These are phyloP conservation scores for Exophiala mesophila DNA, from an alignment of 2,329 filamentous ascomycete species.

Conservation along the genomic window DNA sequence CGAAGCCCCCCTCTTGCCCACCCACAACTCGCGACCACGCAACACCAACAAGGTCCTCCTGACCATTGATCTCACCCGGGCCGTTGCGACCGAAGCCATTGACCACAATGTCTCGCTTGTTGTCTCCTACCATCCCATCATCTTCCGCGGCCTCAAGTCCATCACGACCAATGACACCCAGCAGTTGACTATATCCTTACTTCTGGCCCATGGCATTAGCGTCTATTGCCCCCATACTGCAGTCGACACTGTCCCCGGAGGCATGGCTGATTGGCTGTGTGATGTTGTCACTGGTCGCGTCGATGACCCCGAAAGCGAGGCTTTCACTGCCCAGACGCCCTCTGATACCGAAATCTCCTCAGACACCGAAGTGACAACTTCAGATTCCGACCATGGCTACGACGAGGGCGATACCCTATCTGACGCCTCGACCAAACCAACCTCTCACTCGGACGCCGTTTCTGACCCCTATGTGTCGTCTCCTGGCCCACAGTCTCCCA, in stretches of 20 bases:
- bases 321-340: conserved; percentile 5
- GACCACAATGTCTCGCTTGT: conserved; percentile 69
- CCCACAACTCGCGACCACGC: conserved; percentile 34
- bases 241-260: conserved; percentile 77
- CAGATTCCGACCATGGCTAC: conserved; percentile 13
- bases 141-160: conserved; percentile 88
- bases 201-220: conserved; percentile 82
- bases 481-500: conserved; percentile 16
- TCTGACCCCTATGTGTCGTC: conserved; percentile 36
- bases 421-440: conserved; percentile 17
- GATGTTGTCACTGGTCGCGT: conserved; percentile 66
- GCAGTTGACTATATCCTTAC: conserved; percentile 74
- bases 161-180: conserved; percentile 80
- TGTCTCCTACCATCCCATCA: conserved; percentile 93
- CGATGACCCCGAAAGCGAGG: conserved; percentile 26
- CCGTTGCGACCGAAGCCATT: conserved; percentile 87
- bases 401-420: conserved; percentile 9
- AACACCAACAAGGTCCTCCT: conserved; percentile 67
- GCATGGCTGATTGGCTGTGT: conserved; percentile 91
- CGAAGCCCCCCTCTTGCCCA: conserved; percentile 60
- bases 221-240: conserved; percentile 97
- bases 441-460: conserved; percentile 19
- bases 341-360: conserved; percentile 23
- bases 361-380: conserved; percentile 25
- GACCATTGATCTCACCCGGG: conserved; percentile 84